A percentile compares a stretch with the other conserved stretches of the same genome.
Evolutionary conservation across 2,329 filamentous ascomycete species (phyloP).

Genomic region (Fusarium tupiense): DNA sequence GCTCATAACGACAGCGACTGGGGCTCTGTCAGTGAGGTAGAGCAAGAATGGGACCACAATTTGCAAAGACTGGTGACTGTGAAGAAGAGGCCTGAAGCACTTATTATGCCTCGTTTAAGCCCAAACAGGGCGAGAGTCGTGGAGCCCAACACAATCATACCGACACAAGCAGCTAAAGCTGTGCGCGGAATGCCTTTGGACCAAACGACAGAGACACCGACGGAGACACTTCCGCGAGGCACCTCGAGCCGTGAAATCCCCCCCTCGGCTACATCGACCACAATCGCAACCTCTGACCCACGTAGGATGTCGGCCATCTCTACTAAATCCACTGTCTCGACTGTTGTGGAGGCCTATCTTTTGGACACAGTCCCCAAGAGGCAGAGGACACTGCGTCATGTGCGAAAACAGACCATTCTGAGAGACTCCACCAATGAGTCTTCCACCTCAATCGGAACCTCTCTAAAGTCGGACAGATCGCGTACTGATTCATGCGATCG

Average conservation of each 20-base stretch:
- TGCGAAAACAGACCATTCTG: slow-evolving; percentile 64
- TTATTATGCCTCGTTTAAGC: slow-evolving; percentile 39
- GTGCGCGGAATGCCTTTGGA: slow-evolving; percentile 59
- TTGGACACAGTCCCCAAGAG: slow-evolving; percentile 59
- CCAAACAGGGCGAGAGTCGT: slow-evolving; percentile 52
- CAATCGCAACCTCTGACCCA: slow-evolving; percentile 54
- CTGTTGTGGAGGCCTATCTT: slow-evolving; percentile 66
- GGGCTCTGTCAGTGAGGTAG: slow-evolving; percentile 58
- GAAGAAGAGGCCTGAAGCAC: slow-evolving; percentile 54
- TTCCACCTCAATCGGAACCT: slow-evolving; percentile 17
- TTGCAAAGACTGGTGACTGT: slow-evolving; percentile 64
- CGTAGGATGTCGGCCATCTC: slow-evolving; percentile 65
- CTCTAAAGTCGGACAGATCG: slow-evolving; percentile 22
- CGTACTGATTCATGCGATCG: slow-evolving; percentile 44
- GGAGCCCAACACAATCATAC: slow-evolving; percentile 58
- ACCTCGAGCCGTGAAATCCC: slow-evolving; percentile 40
- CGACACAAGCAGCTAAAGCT: slow-evolving; percentile 63
- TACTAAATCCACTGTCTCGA: slow-evolving; percentile 63
- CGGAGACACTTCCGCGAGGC: slow-evolving; percentile 39
- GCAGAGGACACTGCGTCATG: slow-evolving; percentile 68
- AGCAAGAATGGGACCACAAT: slow-evolving; percentile 65
- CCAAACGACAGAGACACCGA: slow-evolving; percentile 48
- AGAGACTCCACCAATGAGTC: slow-evolving; percentile 53
- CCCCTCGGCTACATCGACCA: slow-evolving; percentile 48
- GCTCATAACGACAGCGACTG: slow-evolving; percentile 67